Evolutionary conservation across 768 basidiomycete genomes (phyloP).

Genomic region (Lactifluus volemus): DNA sequence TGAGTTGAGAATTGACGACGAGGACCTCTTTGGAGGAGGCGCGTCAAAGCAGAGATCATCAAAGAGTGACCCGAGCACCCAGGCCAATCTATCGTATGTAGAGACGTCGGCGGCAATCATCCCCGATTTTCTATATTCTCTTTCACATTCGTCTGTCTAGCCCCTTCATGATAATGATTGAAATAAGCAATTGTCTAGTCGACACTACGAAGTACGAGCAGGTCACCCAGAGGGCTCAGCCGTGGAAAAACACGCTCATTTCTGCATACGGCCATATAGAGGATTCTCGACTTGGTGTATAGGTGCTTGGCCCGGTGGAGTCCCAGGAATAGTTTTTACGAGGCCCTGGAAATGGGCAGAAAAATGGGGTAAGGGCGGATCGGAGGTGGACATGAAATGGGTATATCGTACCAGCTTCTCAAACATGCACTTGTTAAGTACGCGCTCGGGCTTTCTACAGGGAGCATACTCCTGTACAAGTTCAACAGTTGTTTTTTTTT

Average conservation of each 20-base stretch:
- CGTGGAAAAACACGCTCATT: conserved; percentile 34
- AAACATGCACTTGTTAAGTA: conserved; percentile 91
- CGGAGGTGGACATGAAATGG: not conserved
- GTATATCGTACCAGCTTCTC: conserved; percentile 74
- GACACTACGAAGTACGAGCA: not conserved
- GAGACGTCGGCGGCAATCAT: too few species aligned
- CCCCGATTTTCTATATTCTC: too few species aligned
- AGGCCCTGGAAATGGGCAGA: conserved; percentile 54
- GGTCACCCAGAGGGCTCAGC: not conserved
- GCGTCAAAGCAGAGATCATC: conserved; percentile 24
- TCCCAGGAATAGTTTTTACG: conserved; percentile 83
- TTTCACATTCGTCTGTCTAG: not conserved
- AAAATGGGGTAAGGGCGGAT: not conserved
- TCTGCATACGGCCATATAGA: conserved; percentile 77
- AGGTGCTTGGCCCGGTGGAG: conserved; percentile 69
- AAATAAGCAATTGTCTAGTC: conserved; percentile 4
- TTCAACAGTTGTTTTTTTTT: not conserved
- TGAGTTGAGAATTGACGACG: conserved; percentile 9
- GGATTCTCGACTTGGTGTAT: conserved; percentile 87
- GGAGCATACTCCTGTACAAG: conserved; percentile 67
- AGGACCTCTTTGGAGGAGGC: conserved; percentile 9
- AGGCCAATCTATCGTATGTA: too few species aligned
- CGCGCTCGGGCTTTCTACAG: conserved; percentile 83
- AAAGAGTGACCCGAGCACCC: not conserved
- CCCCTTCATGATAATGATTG: not conserved